Percentiles rank a stretch among this genome's conserved stretches.
These are phyloP conservation scores for Calonectria ilicicola DNA, from an alignment of 2,329 filamentous ascomycete species.

Conservation along the genomic window DNA sequence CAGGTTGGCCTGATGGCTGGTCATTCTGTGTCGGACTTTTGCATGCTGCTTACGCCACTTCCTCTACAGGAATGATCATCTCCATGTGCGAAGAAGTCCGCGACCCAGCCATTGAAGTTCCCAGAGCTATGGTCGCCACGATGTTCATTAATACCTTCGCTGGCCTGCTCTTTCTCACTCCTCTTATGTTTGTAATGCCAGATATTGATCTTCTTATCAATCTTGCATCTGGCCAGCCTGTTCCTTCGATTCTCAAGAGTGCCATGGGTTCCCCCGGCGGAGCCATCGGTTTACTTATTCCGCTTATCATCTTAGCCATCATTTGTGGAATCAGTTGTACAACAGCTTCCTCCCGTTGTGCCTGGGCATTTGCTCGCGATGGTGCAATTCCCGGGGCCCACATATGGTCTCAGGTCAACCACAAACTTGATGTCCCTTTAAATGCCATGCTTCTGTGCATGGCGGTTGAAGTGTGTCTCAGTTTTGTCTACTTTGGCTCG, in stretches of 20 bases:
- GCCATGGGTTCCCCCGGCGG: constrained; percentile 70
- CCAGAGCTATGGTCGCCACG: constrained; percentile 78
- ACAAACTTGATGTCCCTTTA: constrained; percentile 70
- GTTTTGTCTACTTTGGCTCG: constrained; percentile 76
- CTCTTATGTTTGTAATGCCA: constrained; percentile 76
- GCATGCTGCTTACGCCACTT: constrained; percentile 80
- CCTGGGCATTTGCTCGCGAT: constrained; percentile 77
- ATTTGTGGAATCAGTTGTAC: constrained; percentile 77
- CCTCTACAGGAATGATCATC: constrained; percentile 83
- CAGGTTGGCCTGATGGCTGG: constrained; percentile 79
- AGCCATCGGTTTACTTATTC: constrained; percentile 70
- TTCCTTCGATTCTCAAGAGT: constrained; percentile 26
- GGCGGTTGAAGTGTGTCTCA: constrained; percentile 71
- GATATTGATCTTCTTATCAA: constrained; percentile 57
- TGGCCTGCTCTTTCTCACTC: constrained; percentile 76
- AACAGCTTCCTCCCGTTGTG: constrained; percentile 73
- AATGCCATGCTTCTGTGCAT: constrained; percentile 79
- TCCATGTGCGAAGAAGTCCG: constrained; percentile 82
- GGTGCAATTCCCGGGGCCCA: constrained; percentile 73
- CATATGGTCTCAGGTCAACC: constrained; percentile 70
- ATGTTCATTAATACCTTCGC: constrained; percentile 75
- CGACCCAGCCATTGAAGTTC: constrained; percentile 74
- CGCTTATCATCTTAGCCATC: constrained; percentile 72
- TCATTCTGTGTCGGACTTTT: constrained; percentile 79
- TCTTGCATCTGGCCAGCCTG: neutral